phyloP scores from a whole-genome alignment of 1,284 basidiomycete species.

The Pterulicium gracile region DNA sequence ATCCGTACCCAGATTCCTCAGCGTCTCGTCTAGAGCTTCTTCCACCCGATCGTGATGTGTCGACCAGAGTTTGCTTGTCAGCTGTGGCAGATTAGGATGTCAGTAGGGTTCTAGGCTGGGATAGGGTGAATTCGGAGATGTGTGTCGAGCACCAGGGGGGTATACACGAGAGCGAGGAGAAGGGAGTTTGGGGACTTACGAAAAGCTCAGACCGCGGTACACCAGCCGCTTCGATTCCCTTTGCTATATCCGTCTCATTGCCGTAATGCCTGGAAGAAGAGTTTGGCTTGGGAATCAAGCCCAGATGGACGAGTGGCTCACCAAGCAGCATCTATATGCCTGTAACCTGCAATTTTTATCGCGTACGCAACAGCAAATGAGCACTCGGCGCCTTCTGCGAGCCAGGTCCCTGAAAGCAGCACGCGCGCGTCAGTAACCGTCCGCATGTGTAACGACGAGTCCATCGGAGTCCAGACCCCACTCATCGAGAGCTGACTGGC shows the following conservation, averaged over 20 bases:
- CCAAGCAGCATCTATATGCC: constrained; percentile 75
- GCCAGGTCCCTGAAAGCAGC: constrained; percentile 63
- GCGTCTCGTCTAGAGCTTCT: constrained; percentile 58
- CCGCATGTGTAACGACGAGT: background rate
- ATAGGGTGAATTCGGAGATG: background rate
- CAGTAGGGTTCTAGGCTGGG: no score
- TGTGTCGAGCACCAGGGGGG: background rate
- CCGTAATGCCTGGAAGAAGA: constrained; percentile 42
- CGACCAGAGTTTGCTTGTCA: constrained; percentile 63
- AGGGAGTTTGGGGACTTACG: constrained; percentile 36
- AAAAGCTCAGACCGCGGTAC: constrained; percentile 75
- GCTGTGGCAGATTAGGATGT: constrained; percentile 21
- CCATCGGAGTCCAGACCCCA: no score
- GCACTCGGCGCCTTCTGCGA: constrained; percentile 65
- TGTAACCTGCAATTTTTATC: constrained; percentile 63
- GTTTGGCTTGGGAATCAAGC: constrained; percentile 20
- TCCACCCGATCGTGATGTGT: constrained; percentile 72
- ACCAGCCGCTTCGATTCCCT: constrained; percentile 70
- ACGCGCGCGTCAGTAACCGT: background rate
- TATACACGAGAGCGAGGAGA: background rate
- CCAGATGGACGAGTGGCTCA: constrained; percentile 23
- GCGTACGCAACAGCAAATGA: constrained; percentile 60
- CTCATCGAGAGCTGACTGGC: no score
- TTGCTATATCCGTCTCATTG: constrained; percentile 80
- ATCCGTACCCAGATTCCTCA: constrained; percentile 62